Conservation (phyloP, 768 basidiomycete species). For the Suillus subluteus region DNA sequence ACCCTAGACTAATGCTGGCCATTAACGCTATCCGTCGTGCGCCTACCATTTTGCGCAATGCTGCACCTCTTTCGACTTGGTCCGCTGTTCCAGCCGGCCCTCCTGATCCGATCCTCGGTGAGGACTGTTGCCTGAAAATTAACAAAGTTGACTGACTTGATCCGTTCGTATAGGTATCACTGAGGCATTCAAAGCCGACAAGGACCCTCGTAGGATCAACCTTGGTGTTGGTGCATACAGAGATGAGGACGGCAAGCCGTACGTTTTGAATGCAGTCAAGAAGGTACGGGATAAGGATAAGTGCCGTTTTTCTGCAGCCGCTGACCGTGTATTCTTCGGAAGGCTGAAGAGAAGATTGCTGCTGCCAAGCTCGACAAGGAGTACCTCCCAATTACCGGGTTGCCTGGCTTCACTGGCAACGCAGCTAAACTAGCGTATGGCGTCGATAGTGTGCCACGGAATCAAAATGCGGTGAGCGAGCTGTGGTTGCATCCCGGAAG, state of each 20-base stretch:
- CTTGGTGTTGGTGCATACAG: slow-evolving; percentile 97
- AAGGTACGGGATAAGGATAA: slow-evolving; percentile 52
- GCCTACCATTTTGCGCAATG: slow-evolving; percentile 40
- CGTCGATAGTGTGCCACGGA: slow-evolving; percentile 71
- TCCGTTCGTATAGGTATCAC: slow-evolving; percentile 64
- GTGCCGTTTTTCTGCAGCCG: slow-evolving; percentile 5
- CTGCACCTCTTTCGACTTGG: slow-evolving; percentile 71
- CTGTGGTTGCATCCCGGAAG: slow-evolving; percentile 2
- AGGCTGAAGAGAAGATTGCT: slow-evolving; percentile 80
- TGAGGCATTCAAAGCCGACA: slow-evolving; percentile 97
- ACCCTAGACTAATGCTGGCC: slow-evolving; percentile 50
- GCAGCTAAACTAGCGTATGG: slow-evolving; percentile 94
- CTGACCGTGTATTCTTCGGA: slow-evolving; percentile 12
- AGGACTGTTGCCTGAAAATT: slow-evolving; percentile 22
- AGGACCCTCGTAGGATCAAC: slow-evolving; percentile 91
- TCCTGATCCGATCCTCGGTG: slow-evolving; percentile 92
- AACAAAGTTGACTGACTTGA: slow-evolving; percentile 14
- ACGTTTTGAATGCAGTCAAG: slow-evolving; percentile 86
- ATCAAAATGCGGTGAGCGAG: slow-evolving; percentile 67
- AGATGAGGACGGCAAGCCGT: slow-evolving; percentile 93
- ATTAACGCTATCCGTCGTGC: slow-evolving; percentile 53
- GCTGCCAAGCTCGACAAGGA: slow-evolving; percentile 84
- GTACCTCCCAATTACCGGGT: slow-evolving; percentile 94
- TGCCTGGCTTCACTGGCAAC: slow-evolving; percentile 80
- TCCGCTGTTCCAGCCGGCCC: slow-evolving; percentile 83